Evolutionary conservation across 192 early-diverging fungal genomes (phyloP), one percentile per base, ranked within the genome.

Genomic region (Podila epigama): DNA sequence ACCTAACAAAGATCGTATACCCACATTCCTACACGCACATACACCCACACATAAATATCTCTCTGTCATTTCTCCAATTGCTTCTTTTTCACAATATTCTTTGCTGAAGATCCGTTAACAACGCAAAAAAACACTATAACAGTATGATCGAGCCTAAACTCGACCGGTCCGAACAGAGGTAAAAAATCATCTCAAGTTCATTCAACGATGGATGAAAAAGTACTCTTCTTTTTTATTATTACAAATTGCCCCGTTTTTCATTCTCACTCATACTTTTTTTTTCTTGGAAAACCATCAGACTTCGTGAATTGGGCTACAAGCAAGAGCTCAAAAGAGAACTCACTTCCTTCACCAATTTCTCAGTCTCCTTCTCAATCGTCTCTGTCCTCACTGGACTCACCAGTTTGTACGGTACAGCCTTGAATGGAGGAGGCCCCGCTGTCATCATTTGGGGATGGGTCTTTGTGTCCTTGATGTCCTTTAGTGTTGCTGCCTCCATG

Each of bases 401-500:
- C 15, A 72, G 79, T 31, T 75, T 82, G 29, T 81, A 82, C 63
- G 84, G 84, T 28, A 65, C 68, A 11, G 79, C 81, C 36, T 29
- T 85, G 37, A 70, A 68, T 35, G 70, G 81, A 11, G 84, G 84
- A 31, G 84, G 84, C 22, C 84, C 84, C 12, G 75, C 68, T 5
- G 69, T 77, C 44, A 72, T 85, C 36, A 81, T 82, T 22, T 85
- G 79, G 70, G 82, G 82, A 34, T 85, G 84, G 84, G 72, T 85
- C 16, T 69, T 79, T 39, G 80, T 82, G 3, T 68, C 72, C 5
- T 53, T 69, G 31, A 83, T 85, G 81, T 79, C 79, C 31, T 56
- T 60, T 36, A 70, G 65, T 48, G 81, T 83, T 25, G 79, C 70
- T 4, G 57, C 77, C 16, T 64, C 70, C 18, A 81, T 86, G 82